A percentile compares a stretch with the other conserved stretches of the same genome.
Evolutionary conservation across 176 grass and related monocot species (phyloP).

Genomic region (Aegilops longissima): DNA sequence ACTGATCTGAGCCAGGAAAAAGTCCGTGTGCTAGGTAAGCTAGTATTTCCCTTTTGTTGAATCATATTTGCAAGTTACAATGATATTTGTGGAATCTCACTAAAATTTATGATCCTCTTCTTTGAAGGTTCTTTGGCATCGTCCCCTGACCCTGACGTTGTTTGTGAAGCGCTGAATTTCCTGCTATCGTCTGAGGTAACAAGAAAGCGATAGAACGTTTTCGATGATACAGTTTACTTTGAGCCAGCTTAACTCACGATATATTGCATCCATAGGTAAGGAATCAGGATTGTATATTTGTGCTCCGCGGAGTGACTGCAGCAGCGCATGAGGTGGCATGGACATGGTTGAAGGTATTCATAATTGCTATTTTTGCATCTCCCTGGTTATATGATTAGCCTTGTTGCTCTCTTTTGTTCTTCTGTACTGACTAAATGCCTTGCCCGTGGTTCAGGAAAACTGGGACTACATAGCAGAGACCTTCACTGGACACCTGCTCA

Average conservation of each 20-base stretch:
- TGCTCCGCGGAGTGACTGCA: constrained; percentile 64
- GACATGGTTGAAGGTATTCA: constrained; percentile 88
- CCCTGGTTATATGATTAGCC: neutral
- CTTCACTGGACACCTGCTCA: constrained; percentile 79
- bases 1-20: constrained; percentile 97
- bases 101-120: neutral
- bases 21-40: constrained; percentile 76
- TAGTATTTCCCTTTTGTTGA: neutral
- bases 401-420: constrained; percentile 1
- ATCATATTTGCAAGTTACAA: neutral
- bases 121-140: constrained; percentile 74
- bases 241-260: constrained; percentile 19
- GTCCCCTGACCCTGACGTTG: constrained; percentile 66
- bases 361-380: neutral
- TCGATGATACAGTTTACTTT: constrained; percentile 2
- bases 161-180: constrained; percentile 71
- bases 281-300: constrained; percentile 73
- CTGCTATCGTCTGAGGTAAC: constrained; percentile 73
- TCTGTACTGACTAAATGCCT: constrained; percentile 13
- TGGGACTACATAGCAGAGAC: constrained; percentile 80
- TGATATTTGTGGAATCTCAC: neutral
- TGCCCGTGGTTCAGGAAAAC: constrained; percentile 64
- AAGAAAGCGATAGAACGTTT: constrained; percentile 3
- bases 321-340: constrained; percentile 72
- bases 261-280: constrained; percentile 58